A percentile compares a stretch with the other conserved stretches of the same genome.
Evolutionary conservation across 1,284 basidiomycete species (phyloP).

Genomic region (Cutaneotrichosporon daszewskae): DNA sequence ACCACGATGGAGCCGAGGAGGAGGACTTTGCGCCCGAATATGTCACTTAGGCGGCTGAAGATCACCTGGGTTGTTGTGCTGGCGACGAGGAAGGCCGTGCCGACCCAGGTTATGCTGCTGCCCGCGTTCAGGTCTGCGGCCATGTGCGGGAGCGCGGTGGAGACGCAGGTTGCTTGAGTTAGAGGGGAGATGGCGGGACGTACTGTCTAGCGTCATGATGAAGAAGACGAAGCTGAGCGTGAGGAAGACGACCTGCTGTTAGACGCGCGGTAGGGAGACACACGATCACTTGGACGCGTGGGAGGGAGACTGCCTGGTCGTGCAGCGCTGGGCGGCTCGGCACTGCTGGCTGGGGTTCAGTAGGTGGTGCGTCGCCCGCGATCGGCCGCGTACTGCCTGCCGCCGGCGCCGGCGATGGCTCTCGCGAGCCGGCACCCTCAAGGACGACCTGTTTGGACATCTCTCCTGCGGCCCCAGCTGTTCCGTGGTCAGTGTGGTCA

Average conservation of each 20-base stretch:
- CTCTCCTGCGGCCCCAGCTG: too few species aligned
- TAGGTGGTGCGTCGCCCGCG: too few species aligned
- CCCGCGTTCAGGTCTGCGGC: constrained; percentile 25
- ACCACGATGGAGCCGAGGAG: constrained; percentile 20
- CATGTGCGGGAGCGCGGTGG: constrained; percentile 27
- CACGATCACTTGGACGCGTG: constrained; percentile 6
- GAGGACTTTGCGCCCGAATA: constrained; percentile 27
- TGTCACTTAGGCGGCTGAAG: constrained; percentile 28
- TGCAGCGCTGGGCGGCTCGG: too few species aligned
- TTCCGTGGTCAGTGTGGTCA: too few species aligned
- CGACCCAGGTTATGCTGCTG: constrained; percentile 31
- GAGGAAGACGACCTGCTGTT: constrained; percentile 6
- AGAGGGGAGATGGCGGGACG: neutral
- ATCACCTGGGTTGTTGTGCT: constrained; percentile 32
- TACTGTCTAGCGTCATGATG: constrained; percentile 9
- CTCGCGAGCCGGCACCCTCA: too few species aligned
- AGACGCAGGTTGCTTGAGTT: constrained; percentile 23
- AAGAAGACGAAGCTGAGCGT: constrained; percentile 7
- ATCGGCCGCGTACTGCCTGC: too few species aligned
- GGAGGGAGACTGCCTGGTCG: constrained; percentile 7
- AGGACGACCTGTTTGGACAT: too few species aligned
- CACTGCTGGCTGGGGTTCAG: too few species aligned
- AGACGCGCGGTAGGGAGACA: neutral
- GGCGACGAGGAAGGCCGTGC: constrained; percentile 32
- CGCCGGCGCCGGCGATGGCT: too few species aligned